A percentile compares a stretch with the other conserved stretches of the same genome.
Conservation (phyloP, 208 protist genomes). For the Naegleria lovaniensis region DNA sequence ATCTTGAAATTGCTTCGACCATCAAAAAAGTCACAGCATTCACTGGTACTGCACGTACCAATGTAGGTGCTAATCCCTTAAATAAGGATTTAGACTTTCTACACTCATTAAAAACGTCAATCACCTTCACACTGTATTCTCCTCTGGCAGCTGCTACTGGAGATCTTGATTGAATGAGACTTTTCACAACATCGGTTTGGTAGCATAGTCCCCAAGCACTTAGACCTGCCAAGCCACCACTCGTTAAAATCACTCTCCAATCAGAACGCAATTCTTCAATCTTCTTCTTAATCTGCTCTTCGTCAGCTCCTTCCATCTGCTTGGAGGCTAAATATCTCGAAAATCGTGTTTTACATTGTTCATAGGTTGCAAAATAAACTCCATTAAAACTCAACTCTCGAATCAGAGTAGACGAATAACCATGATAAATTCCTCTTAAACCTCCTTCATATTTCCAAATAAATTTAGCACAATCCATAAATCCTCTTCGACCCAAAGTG, state of each 20-base stretch:
- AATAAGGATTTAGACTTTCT: background rate
- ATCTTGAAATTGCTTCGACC: background rate
- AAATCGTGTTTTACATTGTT: background rate
- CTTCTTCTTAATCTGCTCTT: background rate
- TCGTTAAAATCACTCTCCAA: background rate
- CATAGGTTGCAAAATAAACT: background rate
- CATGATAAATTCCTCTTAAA: background rate
- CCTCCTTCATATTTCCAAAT: background rate
- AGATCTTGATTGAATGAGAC: background rate
- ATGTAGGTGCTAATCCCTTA: background rate
- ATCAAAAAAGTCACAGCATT: conserved; percentile 26
- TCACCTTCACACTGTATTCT: background rate
- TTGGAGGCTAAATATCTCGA: background rate
- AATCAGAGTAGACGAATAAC: background rate
- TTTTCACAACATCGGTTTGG: conserved; percentile 1
- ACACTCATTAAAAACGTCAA: background rate
- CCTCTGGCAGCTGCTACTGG: background rate
- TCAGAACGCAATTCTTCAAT: background rate
- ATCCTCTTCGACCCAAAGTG: background rate
- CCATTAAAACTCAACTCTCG: background rate
- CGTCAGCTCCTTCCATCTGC: background rate
- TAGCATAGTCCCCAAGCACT: background rate
- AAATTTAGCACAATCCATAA: background rate
- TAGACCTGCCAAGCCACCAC: background rate
- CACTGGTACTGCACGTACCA: conserved; percentile 1